These are phyloP conservation scores for Cicer pinnatifidum DNA, from an alignment of 306 rosid species.

Conservation along the genomic window DNA sequence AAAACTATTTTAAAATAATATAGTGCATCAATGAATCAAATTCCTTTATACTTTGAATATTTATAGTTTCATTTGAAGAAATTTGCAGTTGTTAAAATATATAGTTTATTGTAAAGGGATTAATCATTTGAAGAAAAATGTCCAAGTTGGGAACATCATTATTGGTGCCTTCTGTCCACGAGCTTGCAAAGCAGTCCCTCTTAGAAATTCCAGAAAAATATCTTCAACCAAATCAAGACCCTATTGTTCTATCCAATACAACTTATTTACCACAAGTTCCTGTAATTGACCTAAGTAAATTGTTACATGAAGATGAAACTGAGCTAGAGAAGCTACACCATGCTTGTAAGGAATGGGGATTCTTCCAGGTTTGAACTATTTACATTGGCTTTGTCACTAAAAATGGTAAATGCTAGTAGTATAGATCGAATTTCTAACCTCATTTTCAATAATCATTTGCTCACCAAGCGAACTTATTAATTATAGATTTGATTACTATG, in stretches of 20 bases:
- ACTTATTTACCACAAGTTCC: conserved; percentile 47
- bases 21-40: no score
- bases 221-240: conserved; percentile 49
- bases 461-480: no score
- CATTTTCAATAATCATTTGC: no score
- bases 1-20: no score
- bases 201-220: conserved; percentile 52
- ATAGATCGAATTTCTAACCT: no score
- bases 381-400: no score
- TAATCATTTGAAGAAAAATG: background rate
- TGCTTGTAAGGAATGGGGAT: conserved; percentile 53
- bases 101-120: background rate
- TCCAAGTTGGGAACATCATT: conserved; percentile 19
- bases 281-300: conserved; percentile 50
- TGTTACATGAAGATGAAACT: conserved; percentile 41
- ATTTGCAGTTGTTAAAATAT: background rate
- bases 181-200: conserved; percentile 39
- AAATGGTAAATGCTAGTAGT: no score
- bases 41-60: no score
- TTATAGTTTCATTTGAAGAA: background rate
- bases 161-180: conserved; percentile 46
- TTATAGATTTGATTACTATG: no score
- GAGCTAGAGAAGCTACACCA: conserved; percentile 51
- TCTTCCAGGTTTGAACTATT: conserved; percentile 52
- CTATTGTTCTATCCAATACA: conserved; percentile 28